Evolutionary conservation across 805 yeast species (phyloP), one percentile per base, ranked within the genome.

Genomic region (Starmerella potacharoeniae): DNA sequence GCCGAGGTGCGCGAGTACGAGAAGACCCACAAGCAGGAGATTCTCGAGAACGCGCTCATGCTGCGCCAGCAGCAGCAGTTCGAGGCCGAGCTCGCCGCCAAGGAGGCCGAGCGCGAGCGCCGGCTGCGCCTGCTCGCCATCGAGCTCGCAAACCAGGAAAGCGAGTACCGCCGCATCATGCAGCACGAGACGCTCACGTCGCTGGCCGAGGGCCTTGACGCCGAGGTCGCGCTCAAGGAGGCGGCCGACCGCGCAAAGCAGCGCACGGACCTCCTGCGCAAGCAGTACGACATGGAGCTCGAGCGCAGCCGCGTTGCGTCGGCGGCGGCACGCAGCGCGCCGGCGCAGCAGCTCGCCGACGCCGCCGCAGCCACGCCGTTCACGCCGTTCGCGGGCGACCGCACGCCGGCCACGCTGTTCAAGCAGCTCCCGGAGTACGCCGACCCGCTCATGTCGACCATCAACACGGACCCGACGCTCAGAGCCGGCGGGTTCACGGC

Each of bases 381-480:
- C 68, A 89, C 97, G 10, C 97, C 97, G 8, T 91, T 91, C 71
- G 82, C 83, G 65, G 97, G 97, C 46, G 97, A 91, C 70, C 75
- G 61, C 36, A 93, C 58, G 82, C 39, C 50, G 10, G 84, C 73
- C 29, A 74, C 75, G 53, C 74, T 77, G 33, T 89, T 80, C 69
- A 71, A 68, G 10, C 69, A 82, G 17, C 64, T 65, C 36, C 72
- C 70, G 14, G 66, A 68, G 22, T 84, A 84, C 66, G 75, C 74
- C 55, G 93, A 86, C 66, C 87, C 91, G 22, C 76, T 78, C 54
- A 73, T 82, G 70, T 70, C 43, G 14, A 6, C 77, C 61, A 75
- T 76, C 59, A 64, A 78, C 66, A 65, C 75, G 59, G 72, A 70
- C 6, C 77, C 78, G 40, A 86, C 83, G 59, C 88, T 77, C 64